These are phyloP conservation scores for Fibroporia radiculosa DNA, from an alignment of 768 basidiomycete species.

Conservation along the genomic window DNA sequence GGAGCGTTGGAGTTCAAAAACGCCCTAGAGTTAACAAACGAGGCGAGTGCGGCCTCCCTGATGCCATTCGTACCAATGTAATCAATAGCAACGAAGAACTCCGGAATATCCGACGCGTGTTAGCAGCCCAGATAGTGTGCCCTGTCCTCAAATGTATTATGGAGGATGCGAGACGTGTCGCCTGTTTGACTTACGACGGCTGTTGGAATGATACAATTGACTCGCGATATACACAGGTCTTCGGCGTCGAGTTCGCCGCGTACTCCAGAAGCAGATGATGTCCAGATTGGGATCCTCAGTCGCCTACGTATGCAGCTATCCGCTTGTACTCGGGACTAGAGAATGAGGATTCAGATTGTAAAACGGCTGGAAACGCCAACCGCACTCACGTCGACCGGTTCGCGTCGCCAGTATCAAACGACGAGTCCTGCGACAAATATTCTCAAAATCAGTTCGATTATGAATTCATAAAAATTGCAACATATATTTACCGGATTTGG, in stretches of 20 bases:
- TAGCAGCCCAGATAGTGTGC: not conserved
- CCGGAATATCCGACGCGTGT: not conserved
- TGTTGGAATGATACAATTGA: not conserved
- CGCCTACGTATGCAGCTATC: slow-evolving; percentile 1
- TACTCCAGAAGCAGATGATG: not conserved
- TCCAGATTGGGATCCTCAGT: not conserved
- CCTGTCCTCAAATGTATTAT: not conserved
- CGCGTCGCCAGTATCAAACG: not conserved
- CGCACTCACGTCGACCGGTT: not conserved
- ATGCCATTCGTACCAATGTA: not conserved
- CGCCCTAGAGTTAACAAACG: slow-evolving; percentile 35
- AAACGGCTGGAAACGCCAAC: no score
- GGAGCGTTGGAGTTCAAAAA: slow-evolving; percentile 36
- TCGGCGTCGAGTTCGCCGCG: not conserved
- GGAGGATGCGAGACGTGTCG: not conserved
- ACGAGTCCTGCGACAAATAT: not conserved
- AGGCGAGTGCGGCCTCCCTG: no score
- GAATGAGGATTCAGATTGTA: not conserved
- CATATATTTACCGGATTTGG: not conserved
- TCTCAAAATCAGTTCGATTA: not conserved
- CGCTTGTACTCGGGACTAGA: slow-evolving; percentile 3
- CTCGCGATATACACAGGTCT: not conserved
- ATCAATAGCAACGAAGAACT: not conserved
- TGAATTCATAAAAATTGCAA: not conserved
- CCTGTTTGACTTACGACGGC: not conserved